These are phyloP conservation scores for Epichloe gansuensis DNA, from an alignment of 2,329 filamentous ascomycete species.

Conservation along the genomic window DNA sequence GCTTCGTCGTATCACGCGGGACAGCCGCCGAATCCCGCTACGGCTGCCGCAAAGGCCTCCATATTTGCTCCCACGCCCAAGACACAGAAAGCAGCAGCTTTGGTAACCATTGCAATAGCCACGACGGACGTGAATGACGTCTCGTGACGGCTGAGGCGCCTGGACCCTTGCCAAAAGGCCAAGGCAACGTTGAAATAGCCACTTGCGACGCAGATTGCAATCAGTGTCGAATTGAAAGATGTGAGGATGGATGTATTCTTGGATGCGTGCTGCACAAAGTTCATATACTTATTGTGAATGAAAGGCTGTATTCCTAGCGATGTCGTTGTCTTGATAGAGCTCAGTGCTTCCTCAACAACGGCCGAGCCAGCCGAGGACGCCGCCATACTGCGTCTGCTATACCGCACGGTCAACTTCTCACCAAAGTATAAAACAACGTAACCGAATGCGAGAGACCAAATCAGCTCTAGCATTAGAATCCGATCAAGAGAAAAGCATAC, in stretches of 20 bases:
- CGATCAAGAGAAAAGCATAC: background rate
- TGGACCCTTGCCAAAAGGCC: slow-evolving; percentile 28
- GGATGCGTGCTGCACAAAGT: background rate
- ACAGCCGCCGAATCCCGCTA: slow-evolving; percentile 23
- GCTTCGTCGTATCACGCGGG: slow-evolving; percentile 21
- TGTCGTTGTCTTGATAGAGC: background rate
- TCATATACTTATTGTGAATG: background rate
- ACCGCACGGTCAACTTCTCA: background rate
- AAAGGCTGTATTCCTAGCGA: background rate
- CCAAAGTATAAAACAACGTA: background rate
- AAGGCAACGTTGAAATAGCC: slow-evolving; percentile 25
- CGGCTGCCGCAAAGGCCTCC: slow-evolving; percentile 20
- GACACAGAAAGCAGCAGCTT: slow-evolving; percentile 5
- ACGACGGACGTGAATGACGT: slow-evolving; percentile 22
- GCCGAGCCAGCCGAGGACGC: background rate
- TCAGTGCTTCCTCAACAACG: background rate
- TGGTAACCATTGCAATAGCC: slow-evolving; percentile 9
- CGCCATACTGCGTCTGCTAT: background rate
- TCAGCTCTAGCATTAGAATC: background rate
- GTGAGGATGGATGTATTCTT: background rate
- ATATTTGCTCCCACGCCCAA: slow-evolving; percentile 10
- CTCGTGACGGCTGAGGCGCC: slow-evolving; percentile 20
- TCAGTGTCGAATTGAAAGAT: background rate
- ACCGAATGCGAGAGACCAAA: background rate
- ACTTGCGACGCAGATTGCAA: slow-evolving; percentile 15